A percentile compares a stretch with the other conserved stretches of the same genome.
These are phyloP conservation scores for Xylariaceae sp. DNA, from an alignment of 2,329 filamentous ascomycete species.

Conservation along the genomic window DNA sequence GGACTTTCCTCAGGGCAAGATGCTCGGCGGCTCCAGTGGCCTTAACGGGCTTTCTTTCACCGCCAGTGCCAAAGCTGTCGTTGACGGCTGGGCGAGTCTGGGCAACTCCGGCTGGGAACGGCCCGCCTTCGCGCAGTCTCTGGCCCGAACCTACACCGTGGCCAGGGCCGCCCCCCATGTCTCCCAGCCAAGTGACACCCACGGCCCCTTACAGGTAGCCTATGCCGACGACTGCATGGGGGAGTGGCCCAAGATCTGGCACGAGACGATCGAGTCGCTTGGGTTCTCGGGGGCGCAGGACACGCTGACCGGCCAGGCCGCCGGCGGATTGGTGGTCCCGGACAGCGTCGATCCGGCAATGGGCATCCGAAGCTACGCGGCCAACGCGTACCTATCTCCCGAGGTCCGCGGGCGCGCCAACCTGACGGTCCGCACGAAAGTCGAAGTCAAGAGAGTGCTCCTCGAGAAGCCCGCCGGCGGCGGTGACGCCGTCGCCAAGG, in stretches of 20 bases:
- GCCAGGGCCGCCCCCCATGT: too few relatives aligned
- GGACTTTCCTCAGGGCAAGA: slow-evolving; percentile 35
- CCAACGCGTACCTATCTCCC: neutral
- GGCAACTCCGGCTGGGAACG: slow-evolving; percentile 50
- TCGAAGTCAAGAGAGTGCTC: slow-evolving; percentile 5
- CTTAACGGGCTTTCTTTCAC: slow-evolving; percentile 53
- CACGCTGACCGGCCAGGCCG: neutral
- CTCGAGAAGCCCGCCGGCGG: slow-evolving; percentile 1
- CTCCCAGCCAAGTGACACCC: too few relatives aligned
- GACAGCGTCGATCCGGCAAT: neutral
- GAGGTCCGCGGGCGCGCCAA: slow-evolving; percentile 1
- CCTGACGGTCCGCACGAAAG: slow-evolving; percentile 7
- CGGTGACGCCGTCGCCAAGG: slow-evolving; percentile 5
- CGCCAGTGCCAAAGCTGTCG: slow-evolving; percentile 38
- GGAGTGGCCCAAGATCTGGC: slow-evolving; percentile 1
- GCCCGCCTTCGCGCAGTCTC: slow-evolving; percentile 1
- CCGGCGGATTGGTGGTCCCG: neutral
- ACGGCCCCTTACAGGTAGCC: slow-evolving; percentile 1
- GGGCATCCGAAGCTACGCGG: neutral
- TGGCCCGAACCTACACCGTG: too few relatives aligned
- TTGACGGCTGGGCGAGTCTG: slow-evolving; percentile 49
- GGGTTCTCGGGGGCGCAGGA: neutral
- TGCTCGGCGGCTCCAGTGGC: slow-evolving; percentile 55
- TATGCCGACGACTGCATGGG: neutral
- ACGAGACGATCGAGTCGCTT: neutral